Evolutionary conservation across 805 yeast genomes (phyloP), one percentile per base, ranked within the genome.

Genomic region (Cephaloascus fragrans): DNA sequence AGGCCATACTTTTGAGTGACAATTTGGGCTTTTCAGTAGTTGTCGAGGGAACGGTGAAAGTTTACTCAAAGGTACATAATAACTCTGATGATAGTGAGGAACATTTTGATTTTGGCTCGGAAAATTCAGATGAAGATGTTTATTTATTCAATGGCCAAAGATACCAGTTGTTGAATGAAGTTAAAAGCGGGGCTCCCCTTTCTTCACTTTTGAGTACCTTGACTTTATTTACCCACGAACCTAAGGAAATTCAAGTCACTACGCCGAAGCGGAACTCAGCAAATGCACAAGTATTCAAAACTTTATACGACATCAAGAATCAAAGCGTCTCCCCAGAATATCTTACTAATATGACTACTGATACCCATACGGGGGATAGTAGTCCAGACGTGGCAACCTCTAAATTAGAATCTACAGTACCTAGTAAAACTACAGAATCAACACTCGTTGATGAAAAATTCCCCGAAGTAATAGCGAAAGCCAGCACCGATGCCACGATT

Each of bases 11-110:
- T 37, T 59, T 90, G 32, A 86, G 83, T 44, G 85, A 82, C 38
- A 38, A 44, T 10, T 64, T 82, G 4, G 97, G 97, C 1, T 89
- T 93, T 50, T 79, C 93, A 29, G 83, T 93, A 34, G 95, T 90
- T 18, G 95, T 89, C 1, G 97, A 89, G 48, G 98, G 98, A 1
- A 72, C 79, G 10, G 75, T 90, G 37, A 88, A 85, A 51, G 83
- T 93, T 0, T 87, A 73, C 52, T 77, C 80, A 35, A 75, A 74
- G 44, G 61, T 80, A 2, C 53, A 58, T 41, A 53, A 39, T 20
- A 45, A 44, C 15, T 39, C 48, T 5, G 44, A 47, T 18, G 52
- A 52, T 18, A 57, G 59, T 18, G 59, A 57, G 17, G 63, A 59
- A 32, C 58, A 53, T 33, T 60, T 53, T 26, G 49, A 49, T 9